Percentiles rank a stretch among this genome's conserved stretches.
These are phyloP conservation scores for Sphaceloma murrayae DNA, from an alignment of 2,329 filamentous ascomycete species.

Conservation along the genomic window DNA sequence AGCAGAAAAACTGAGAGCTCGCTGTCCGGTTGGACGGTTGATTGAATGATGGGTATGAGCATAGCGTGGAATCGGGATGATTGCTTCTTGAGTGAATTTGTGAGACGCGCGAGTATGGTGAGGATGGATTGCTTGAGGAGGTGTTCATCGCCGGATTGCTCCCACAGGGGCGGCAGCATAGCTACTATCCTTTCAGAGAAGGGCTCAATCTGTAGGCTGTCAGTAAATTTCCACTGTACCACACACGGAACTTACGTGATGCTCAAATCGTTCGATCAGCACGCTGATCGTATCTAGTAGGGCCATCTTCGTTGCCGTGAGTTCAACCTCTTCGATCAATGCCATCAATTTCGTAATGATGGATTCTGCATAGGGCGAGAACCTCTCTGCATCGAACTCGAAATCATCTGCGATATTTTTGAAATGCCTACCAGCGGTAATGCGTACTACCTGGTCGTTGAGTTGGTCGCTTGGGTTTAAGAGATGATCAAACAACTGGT, in stretches of 20 bases:
- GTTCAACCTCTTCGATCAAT: constrained; percentile 68
- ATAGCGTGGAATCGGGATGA: constrained; percentile 70
- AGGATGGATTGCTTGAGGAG: constrained; percentile 91
- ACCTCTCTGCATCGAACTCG: constrained; percentile 63
- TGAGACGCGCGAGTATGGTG: constrained; percentile 71
- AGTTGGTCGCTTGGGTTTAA: constrained; percentile 61
- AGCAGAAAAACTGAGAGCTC: constrained; percentile 69
- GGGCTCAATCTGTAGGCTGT: constrained; percentile 41
- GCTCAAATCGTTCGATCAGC: constrained; percentile 72
- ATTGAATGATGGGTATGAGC: constrained; percentile 72
- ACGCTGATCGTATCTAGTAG: constrained; percentile 78
- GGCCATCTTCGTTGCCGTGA: constrained; percentile 82
- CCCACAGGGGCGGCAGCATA: constrained; percentile 74
- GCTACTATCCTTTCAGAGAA: constrained; percentile 73
- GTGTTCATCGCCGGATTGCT: constrained; percentile 73
- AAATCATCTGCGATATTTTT: constrained; percentile 74
- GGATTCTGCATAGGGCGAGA: constrained; percentile 66
- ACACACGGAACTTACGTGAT: constrained; percentile 43
- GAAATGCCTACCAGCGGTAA: constrained; percentile 81
- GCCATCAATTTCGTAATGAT: constrained; percentile 64
- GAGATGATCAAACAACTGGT: constrained; percentile 81
- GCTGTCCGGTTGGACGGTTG: constrained; percentile 67
- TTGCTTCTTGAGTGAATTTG: constrained; percentile 71
- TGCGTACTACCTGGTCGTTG: constrained; percentile 85
- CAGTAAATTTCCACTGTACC: constrained; percentile 16